Percentiles rank a stretch among this genome's conserved stretches.
phyloP scores from a whole-genome alignment of 2,329 filamentous ascomycete genomes.

The Fusarium paranaense region DNA sequence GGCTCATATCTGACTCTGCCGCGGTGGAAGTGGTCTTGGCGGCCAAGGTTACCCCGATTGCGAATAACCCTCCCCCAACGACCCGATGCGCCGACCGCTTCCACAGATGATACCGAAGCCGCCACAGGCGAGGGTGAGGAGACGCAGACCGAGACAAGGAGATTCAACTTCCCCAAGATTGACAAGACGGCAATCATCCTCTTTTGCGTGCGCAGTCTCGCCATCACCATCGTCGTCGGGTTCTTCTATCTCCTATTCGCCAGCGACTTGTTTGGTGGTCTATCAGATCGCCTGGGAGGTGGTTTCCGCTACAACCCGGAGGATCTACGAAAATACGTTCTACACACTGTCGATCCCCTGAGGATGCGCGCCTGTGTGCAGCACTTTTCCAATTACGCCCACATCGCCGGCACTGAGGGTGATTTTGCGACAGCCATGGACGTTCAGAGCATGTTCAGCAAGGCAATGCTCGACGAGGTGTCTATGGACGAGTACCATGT shows the following conservation, averaged over 20 bases:
- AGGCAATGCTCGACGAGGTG: constrained; percentile 80
- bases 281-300: constrained; percentile 71
- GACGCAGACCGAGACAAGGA: constrained; percentile 40
- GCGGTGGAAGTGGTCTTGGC: constrained; percentile 67
- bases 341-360: constrained; percentile 76
- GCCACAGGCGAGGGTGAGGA: constrained; percentile 44
- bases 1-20: constrained; percentile 64
- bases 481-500: constrained; percentile 83
- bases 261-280: constrained; percentile 81
- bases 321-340: constrained; percentile 79
- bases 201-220: constrained; percentile 78
- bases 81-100: constrained; percentile 40
- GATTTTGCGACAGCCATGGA: constrained; percentile 89
- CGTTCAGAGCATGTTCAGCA: constrained; percentile 80
- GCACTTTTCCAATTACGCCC: constrained; percentile 85
- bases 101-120: constrained; percentile 40
- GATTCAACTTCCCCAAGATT: constrained; percentile 51
- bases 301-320: constrained; percentile 84
- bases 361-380: constrained; percentile 78
- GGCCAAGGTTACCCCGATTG: constrained; percentile 63
- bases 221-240: constrained; percentile 78
- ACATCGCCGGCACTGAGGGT: constrained; percentile 94
- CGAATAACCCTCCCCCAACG: constrained; percentile 61
- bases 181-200: constrained; percentile 63
- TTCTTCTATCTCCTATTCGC: constrained; percentile 88